A percentile compares a stretch with the other conserved stretches of the same genome.
Evolutionary conservation across 441 rosid species (phyloP).

Genomic region (Sinapis alba): DNA sequence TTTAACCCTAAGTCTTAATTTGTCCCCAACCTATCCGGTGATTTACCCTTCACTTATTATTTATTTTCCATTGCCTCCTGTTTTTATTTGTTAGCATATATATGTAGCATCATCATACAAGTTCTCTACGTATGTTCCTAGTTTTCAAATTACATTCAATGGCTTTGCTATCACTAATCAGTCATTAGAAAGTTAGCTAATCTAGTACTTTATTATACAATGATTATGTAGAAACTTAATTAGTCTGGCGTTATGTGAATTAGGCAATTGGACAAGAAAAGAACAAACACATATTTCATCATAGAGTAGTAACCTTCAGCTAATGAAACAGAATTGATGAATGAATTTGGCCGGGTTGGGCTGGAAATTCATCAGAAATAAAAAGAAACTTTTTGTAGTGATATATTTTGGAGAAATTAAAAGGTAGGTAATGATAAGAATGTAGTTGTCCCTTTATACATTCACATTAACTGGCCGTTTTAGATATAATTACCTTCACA

Average conservation of each 20-base stretch:
- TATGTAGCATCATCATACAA: not conserved
- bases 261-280: not conserved
- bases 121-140: not conserved
- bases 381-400: too few relatives aligned
- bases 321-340: not conserved
- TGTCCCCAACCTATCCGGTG: not conserved
- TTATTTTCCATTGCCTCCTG: not conserved
- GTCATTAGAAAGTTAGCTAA: not conserved
- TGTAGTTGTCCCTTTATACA: too few relatives aligned
- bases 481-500: too few relatives aligned
- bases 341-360: not conserved
- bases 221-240: not conserved
- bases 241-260: not conserved
- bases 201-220: not conserved
- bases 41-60: slow-evolving; percentile 1
- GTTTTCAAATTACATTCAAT: not conserved
- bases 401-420: too few relatives aligned
- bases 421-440: too few relatives aligned
- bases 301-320: not conserved
- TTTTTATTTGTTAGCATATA: not conserved
- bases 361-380: not conserved
- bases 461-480: too few relatives aligned
- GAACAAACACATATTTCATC: not conserved
- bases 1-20: slow-evolving; percentile 11
- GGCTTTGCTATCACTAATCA: not conserved